A percentile compares a stretch with the other conserved stretches of the same genome.
Evolutionary conservation across 352 stramenopile species (phyloP).

Genomic region (Globisporangium cylindrosporum): DNA sequence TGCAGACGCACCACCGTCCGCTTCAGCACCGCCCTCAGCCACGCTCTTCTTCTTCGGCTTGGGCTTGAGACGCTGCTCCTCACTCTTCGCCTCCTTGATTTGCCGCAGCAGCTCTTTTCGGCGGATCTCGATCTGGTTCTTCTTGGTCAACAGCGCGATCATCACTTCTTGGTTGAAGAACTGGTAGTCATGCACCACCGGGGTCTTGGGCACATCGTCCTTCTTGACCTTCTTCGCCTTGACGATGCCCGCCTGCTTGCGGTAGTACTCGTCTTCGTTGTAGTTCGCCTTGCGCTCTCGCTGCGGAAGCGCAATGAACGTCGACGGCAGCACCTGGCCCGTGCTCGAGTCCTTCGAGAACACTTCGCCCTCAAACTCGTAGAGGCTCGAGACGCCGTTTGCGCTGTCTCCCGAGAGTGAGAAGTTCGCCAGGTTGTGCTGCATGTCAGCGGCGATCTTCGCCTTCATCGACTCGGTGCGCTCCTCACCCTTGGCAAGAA

Average conservation of each 20-base stretch:
- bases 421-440: slow-evolving; percentile 97
- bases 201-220: slow-evolving; percentile 85
- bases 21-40: slow-evolving; percentile 41
- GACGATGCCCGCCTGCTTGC: slow-evolving; percentile 73
- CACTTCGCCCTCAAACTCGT: slow-evolving; percentile 88
- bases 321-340: slow-evolving; percentile 81
- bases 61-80: slow-evolving; percentile 77
- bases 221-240: slow-evolving; percentile 90
- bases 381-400: slow-evolving; percentile 72
- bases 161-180: slow-evolving; percentile 93
- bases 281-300: slow-evolving; percentile 91
- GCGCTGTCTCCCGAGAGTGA: slow-evolving; percentile 89
- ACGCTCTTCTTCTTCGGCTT: slow-evolving; percentile 63
- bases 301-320: slow-evolving; percentile 85
- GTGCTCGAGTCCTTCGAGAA: slow-evolving; percentile 87
- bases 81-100: slow-evolving; percentile 81
- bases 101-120: slow-evolving; percentile 78
- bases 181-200: slow-evolving; percentile 94
- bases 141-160: slow-evolving; percentile 82
- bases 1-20: slow-evolving; percentile 32
- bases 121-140: slow-evolving; percentile 88
- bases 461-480: slow-evolving; percentile 86
- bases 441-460: slow-evolving; percentile 89
- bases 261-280: slow-evolving; percentile 98
- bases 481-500: slow-evolving; percentile 89